phyloP scores from a whole-genome alignment of 1,284 basidiomycete genomes.

The Microbotryum intermedium region DNA sequence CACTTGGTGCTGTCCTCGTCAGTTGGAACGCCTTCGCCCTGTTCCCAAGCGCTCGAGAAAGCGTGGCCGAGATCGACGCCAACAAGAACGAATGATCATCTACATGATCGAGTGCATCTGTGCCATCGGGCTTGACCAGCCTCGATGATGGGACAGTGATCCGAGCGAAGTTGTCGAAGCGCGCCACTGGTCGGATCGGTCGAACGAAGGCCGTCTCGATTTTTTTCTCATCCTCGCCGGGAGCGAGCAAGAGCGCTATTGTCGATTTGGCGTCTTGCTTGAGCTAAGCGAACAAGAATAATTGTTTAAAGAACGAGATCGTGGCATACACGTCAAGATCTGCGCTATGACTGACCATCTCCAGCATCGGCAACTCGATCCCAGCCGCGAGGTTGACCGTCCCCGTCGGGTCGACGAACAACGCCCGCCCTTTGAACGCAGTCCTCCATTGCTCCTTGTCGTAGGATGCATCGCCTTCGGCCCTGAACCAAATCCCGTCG shows the following conservation, averaged over 20 bases:
- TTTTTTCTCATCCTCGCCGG: constrained; percentile 47
- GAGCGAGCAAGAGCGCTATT: constrained; percentile 51
- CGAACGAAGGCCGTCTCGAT: constrained; percentile 65
- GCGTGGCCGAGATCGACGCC: constrained; percentile 48
- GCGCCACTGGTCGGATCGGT: constrained; percentile 32
- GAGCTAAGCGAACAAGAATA: constrained; percentile 47
- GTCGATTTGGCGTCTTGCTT: constrained; percentile 65
- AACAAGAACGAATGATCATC: constrained; percentile 39
- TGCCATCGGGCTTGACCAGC: constrained; percentile 19
- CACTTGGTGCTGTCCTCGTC: not conserved
- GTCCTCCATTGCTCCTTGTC: constrained; percentile 21
- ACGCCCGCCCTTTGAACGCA: constrained; percentile 40
- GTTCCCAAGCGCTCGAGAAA: constrained; percentile 57
- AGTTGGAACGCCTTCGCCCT: constrained; percentile 26
- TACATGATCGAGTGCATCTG: constrained; percentile 23
- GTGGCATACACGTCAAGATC: not conserved
- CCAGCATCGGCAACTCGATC: constrained; percentile 51
- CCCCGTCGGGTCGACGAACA: constrained; percentile 74
- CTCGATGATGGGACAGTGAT: not conserved
- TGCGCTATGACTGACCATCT: constrained; percentile 35
- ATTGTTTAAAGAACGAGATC: not conserved
- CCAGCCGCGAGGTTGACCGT: constrained; percentile 70
- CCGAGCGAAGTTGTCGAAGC: constrained; percentile 40
- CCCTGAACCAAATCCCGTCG: constrained; percentile 23
- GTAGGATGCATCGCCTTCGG: constrained; percentile 9